Conservation (phyloP, 2,329 filamentous ascomycete genomes). For the Aureobasidium uvarum region DNA sequence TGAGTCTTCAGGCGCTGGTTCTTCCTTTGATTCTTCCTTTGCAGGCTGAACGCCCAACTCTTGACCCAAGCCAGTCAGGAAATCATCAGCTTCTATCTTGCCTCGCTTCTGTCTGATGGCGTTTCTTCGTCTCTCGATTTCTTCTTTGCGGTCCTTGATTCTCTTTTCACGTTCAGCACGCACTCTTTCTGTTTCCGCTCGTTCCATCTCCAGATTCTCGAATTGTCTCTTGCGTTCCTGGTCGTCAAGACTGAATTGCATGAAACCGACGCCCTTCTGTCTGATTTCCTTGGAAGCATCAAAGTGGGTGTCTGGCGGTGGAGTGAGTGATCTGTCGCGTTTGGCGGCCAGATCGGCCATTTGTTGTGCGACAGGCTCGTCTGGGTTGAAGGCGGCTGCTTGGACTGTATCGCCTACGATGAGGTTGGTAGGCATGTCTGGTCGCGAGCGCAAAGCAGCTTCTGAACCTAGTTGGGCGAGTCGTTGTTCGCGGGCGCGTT, state of each 20-base stretch:
- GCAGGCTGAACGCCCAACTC: slow-evolving; percentile 33
- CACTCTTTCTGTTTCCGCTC: slow-evolving; percentile 65
- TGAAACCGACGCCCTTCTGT: slow-evolving; percentile 87
- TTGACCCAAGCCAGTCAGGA: slow-evolving; percentile 60
- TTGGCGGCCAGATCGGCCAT: slow-evolving; percentile 78
- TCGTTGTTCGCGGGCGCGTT: slow-evolving; percentile 64
- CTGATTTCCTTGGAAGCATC: slow-evolving; percentile 80
- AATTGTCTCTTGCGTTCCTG: slow-evolving; percentile 69
- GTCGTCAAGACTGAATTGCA: slow-evolving; percentile 78
- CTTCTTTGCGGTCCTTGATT: slow-evolving; percentile 57
- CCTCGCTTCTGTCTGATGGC: slow-evolving; percentile 54
- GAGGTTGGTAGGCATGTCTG: slow-evolving; percentile 63
- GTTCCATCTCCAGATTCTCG: slow-evolving; percentile 65
- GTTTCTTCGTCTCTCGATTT: slow-evolving; percentile 60
- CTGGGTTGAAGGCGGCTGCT: slow-evolving; percentile 74
- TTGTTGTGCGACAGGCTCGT: slow-evolving; percentile 59
- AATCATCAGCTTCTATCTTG: slow-evolving; percentile 69
- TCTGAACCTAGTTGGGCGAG: slow-evolving; percentile 56
- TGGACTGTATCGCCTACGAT: slow-evolving; percentile 89
- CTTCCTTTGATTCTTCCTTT: not conserved
- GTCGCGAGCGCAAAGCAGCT: slow-evolving; percentile 57
- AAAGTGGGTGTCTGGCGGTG: slow-evolving; percentile 79
- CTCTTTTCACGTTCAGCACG: slow-evolving; percentile 57
- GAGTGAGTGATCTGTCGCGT: slow-evolving; percentile 75
- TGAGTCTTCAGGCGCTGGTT: not conserved